Evolutionary conservation across 2,329 filamentous ascomycete species (phyloP), one percentile per base, ranked within the genome.

Genomic region (Pseudocercospora eumusae): DNA sequence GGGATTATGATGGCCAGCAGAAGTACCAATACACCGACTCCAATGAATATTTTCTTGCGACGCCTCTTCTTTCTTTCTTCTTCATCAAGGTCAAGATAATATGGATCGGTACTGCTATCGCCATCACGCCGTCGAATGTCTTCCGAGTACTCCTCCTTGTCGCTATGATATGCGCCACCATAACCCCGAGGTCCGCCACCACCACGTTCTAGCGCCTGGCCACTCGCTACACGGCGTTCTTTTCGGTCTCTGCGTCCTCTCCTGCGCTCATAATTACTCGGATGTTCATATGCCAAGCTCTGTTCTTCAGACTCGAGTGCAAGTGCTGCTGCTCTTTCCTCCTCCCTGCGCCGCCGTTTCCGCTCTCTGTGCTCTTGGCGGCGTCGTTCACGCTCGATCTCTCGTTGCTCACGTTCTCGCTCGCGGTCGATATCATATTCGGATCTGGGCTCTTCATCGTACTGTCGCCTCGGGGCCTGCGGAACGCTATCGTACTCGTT

Each of bases 31-130:
- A 79, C 62, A 1, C 70, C 75, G 0, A 76, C 74, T 33, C 77
- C 76, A 15, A 81, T 76, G 64, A 69, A 68, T 59, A 73, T 70
- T 66, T 86, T 82, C 69, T 84, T 85, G 76, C 88, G 88, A n/a
- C 68, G 74, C 69, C 75, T 80, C 75, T 72, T 75, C 74, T 73
- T 75, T 66, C 68, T 71, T 42, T 74, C 70, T 28, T 78, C 75
- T 57, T 79, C 77, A 56, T 78, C 77, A 5, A 45, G 57, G 18
- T 64, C 57, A 33, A 62, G 33, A 21, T 76, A 73, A 21, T 76
- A 72, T 13, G 72, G 68, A 27, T 75, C 71, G 54, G 68, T 72
- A 36, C 72, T 76, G 44, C 72, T 73, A 4, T 61, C 62, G 18
- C 76, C 76, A 57, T 78, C 78, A 64, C 78, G 71, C 60, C 76